Base-by-base conservation (phyloP, 768 basidiomycete species). In the Leccinum obscurum region DNA sequence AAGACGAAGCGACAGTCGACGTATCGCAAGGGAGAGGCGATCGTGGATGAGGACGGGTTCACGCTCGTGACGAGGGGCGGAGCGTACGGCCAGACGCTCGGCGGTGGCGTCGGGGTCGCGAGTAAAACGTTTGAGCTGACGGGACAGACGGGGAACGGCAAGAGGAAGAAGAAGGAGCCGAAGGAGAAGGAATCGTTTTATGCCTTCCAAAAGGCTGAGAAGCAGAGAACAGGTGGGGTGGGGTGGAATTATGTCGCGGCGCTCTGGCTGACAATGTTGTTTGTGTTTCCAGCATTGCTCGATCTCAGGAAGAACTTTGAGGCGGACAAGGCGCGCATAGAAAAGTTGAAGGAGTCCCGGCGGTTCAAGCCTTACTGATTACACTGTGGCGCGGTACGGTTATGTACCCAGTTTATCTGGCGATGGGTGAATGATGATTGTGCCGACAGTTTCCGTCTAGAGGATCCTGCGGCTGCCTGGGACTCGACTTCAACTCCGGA, bases 41-140 rank as follows among this genome's bases (percentile, higher is more conserved):
- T 96, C 58, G 90, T 96, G 48, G 95, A 98, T 71, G 93, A 91
- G 61, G 95, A 98, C 62, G 95, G 95, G 3, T 98, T 96, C 72
- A 96, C 93, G 11, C 83, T 98, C 13, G 95, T 98, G 37, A 91
- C 89, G n/a, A 82, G 95, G 39, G 92, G 93, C 5, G 95, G 95
- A 13, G 88, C 89, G 22, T 95, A 95, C 66, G 94, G 95, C 5
- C 81, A 92, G 69, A 92, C 92, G 1, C 77, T 94, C 5, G 94
- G 94, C 30, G 93, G 93, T 14, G 93, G 92, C 1, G 80, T 84
- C 37, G 81, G 78, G 2, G 82, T 88, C 8, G 85, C 85, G 10
- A 83, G 78, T 71, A 91, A 90, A 72, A 76, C 77, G 68, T 87
- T 78, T 65, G 75, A 80, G 66, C 71, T 63, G 15, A 72, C 70